Evolutionary conservation across 768 basidiomycete genomes (phyloP), one percentile per base, ranked within the genome.

Genomic region (Pulveroboletus sp.): DNA sequence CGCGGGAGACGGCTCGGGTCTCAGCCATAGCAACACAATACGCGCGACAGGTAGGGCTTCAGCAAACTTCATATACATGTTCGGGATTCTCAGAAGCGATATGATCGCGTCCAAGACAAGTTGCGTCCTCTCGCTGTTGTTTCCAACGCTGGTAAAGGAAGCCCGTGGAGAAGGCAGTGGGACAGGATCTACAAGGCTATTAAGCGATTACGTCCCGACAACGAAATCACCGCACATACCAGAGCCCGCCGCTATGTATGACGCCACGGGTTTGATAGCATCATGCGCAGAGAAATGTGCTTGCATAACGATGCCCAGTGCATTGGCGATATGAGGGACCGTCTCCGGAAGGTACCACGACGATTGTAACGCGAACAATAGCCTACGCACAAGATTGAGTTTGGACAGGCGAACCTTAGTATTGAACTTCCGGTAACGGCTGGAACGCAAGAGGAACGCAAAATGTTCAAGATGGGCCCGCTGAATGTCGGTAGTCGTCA

Each of bases 351-450:
- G 68, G 63, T 90, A 96, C 80, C 85, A 87, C 27, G 83, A 78
- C 2, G 85, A 84, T 61, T 93, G 89, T 14, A 94, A 65, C 1
- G 80, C 88, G 54, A 89, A 93, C n/a, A 96, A 66, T 32, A 95
- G 62, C 64, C 81, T 87, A 44, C 86, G 78, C 17, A 88, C 80
- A 30, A 93, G 68, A 13, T 77, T 78, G 45, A 89, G 71, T 62
- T 90, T 91, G 22, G 77, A 73, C 37, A 93, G 73, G 26, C 87
- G 78, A 59, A 87, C 82, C 53, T 80, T 80, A 58, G 79, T 68
- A 63, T 94, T 96, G 73, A 92, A 96, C 30, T 77, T 76, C 47
- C 77, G 78, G 63, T 86, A 85, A 47, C 82, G 80, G 56, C 89
- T 93, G 2, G 78, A 75, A 44, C 79, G 71, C 14, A 95, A 64